These are phyloP conservation scores for Kazachstania sp. DNA, from an alignment of 1,139 yeast species.

Conservation along the genomic window DNA sequence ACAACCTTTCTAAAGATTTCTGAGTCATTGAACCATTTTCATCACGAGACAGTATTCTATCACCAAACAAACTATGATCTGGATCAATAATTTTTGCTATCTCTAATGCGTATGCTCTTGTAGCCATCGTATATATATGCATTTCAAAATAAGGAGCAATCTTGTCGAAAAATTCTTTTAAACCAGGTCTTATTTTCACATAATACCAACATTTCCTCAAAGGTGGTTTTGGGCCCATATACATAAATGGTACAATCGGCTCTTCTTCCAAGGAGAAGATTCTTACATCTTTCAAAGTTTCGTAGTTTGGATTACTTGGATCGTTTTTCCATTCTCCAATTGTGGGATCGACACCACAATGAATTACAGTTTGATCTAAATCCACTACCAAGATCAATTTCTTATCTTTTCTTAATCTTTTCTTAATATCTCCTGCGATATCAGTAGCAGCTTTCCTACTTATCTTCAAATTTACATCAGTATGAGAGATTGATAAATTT, in stretches of 20 bases:
- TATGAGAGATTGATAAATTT: slow-evolving; percentile 74
- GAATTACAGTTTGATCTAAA: slow-evolving; percentile 94
- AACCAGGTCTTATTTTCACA: slow-evolving; percentile 86
- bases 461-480: slow-evolving; percentile 75
- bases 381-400: slow-evolving; percentile 89
- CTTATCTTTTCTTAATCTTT: slow-evolving; percentile 49
- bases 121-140: slow-evolving; percentile 99
- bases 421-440: slow-evolving; percentile 62
- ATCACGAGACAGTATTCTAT: slow-evolving; percentile 83
- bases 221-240: slow-evolving; percentile 50
- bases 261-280: slow-evolving; percentile 74
- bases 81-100: slow-evolving; percentile 92
- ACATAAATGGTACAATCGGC: slow-evolving; percentile 46
- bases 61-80: slow-evolving; percentile 75
- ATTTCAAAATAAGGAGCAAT: slow-evolving; percentile 67
- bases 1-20: slow-evolving; percentile 76
- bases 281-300: slow-evolving; percentile 72
- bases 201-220: slow-evolving; percentile 69
- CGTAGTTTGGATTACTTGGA: slow-evolving; percentile 74
- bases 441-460: slow-evolving; percentile 80
- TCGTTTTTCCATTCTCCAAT: slow-evolving; percentile 95
- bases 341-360: slow-evolving; percentile 96
- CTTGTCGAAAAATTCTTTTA: slow-evolving; percentile 57
- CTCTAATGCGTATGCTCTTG: slow-evolving; percentile 83
- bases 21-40: slow-evolving; percentile 91